Evolutionary conservation across 169 alveolate species (phyloP).

Genomic region (Eimeria falciformis): DNA sequence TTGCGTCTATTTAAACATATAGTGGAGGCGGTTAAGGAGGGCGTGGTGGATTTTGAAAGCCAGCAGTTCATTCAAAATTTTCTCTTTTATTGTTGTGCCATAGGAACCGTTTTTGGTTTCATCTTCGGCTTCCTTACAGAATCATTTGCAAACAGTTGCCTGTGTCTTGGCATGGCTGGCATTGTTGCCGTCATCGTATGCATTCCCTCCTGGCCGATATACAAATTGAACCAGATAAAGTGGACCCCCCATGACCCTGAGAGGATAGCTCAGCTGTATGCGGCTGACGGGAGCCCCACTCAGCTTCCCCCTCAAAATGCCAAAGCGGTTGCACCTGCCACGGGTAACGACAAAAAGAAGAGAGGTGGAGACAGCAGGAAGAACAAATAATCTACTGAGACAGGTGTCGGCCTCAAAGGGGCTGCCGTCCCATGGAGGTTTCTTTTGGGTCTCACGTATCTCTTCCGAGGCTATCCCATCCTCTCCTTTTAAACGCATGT

Average conservation of each 20-base stretch:
- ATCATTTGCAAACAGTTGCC: conserved; percentile 5
- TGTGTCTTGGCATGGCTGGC: not conserved
- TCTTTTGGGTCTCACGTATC: too few relatives aligned
- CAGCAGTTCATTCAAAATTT: conserved; percentile 48
- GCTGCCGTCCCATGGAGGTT: too few relatives aligned
- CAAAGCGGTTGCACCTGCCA: too few relatives aligned
- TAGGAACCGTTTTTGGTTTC: conserved; percentile 29
- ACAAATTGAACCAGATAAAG: conserved; percentile 27
- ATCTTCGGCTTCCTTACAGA: conserved; percentile 23
- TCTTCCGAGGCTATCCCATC: too few relatives aligned
- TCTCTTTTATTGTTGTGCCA: not conserved
- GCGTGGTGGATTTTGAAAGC: conserved; percentile 61
- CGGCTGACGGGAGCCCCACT: too few relatives aligned
- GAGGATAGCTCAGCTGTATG: conserved; percentile 58
- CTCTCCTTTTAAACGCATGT: too few relatives aligned
- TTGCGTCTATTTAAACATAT: not conserved
- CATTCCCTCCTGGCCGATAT: conserved; percentile 72
- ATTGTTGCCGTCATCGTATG: conserved; percentile 57
- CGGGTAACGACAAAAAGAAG: too few relatives aligned
- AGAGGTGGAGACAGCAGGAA: not conserved
- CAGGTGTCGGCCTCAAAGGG: too few relatives aligned
- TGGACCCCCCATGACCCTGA: conserved; percentile 75
- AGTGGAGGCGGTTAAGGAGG: conserved; percentile 13
- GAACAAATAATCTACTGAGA: not conserved
- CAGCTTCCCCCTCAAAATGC: too few relatives aligned